Base-by-base conservation (phyloP, 208 protist species). In the Trypanosoma brucei region DNA sequence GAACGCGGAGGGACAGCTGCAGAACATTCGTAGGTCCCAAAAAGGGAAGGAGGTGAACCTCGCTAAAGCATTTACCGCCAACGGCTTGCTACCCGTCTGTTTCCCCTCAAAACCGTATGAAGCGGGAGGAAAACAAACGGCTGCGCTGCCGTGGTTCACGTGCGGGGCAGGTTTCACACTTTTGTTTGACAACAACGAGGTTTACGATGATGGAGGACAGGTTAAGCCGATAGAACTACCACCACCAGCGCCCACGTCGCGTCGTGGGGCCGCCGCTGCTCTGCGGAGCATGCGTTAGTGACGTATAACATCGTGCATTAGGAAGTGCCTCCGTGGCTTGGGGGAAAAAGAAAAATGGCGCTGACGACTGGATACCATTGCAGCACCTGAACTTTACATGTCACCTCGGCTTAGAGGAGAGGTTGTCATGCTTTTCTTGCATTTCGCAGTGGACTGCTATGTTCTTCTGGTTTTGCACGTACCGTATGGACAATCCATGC, bases 1-100 rank as follows among this genome's bases (percentile, higher is more conserved):
- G 31, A 91, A 91, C 66, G 66, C 80, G n/a, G 84, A 91, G 56
- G 83, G 83, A 0, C 79, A 90, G 68, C 65, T 90, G 67, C 63
- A 82, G 51, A 76, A 65, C 55, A 57, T 72, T 40, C 59, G 62
- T 13, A 75, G 75, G 59, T 51, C 55, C 13, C 13, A 74, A 13
- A 59, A 71, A 14, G 78, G 78, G 50, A 70, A 65, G 54, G 55
- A 44, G 6, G 57, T 83, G 39, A 88, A 88, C 65, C 66, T 88
- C 40, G 82, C 82, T 4, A 74, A 64, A 2, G 65, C 82, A 22
- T 81, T 77, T 69, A 56, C 65, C 14, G 66, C 58, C 3, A 69
- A 42, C 2, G 63, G 65, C 14, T 50, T 85, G 36, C 61, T 88
- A 39, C 82, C 82, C 4, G 68, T 85, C 44, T 62, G 79, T 22